Conservation (phyloP, 108 stramenopile species). For the Asterionellopsis glacialis region DNA sequence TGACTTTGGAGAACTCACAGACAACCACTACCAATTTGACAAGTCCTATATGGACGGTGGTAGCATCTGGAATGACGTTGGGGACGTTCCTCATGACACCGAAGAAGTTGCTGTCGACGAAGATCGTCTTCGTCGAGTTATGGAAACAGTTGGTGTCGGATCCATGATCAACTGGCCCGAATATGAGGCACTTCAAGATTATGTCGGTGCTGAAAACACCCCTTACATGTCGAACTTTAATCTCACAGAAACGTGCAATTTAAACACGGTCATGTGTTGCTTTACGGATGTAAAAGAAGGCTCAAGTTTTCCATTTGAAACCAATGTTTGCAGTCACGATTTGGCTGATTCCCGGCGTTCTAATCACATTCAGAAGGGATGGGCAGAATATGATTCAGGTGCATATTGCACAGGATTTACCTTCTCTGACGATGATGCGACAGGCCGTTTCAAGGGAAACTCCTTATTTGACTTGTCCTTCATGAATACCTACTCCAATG, state of each 20-base stretch:
- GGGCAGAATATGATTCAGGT: conserved; percentile 2
- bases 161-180: not conserved
- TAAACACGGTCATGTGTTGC: conserved; percentile 8
- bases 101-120: not conserved
- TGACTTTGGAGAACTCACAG: no score
- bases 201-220: not conserved
- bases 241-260: not conserved
- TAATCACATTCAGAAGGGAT: conserved; percentile 2
- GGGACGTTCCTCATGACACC: not conserved
- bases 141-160: not conserved
- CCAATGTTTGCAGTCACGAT: conserved; percentile 5
- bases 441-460: conserved; percentile 15
- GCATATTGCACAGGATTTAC: conserved; percentile 42
- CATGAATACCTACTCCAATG: conserved; percentile 21
- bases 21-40: conserved; percentile 2
- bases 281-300: not conserved
- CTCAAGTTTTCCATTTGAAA: not conserved
- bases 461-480: conserved; percentile 37
- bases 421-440: conserved; percentile 13
- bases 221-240: conserved; percentile 9
- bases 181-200: not conserved
- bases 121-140: no score
- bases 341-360: not conserved
- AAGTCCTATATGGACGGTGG: not conserved
- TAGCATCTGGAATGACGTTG: not conserved